Conservation (phyloP, 1,139 yeast genomes). For the Meyerozyma elateridarum region DNA sequence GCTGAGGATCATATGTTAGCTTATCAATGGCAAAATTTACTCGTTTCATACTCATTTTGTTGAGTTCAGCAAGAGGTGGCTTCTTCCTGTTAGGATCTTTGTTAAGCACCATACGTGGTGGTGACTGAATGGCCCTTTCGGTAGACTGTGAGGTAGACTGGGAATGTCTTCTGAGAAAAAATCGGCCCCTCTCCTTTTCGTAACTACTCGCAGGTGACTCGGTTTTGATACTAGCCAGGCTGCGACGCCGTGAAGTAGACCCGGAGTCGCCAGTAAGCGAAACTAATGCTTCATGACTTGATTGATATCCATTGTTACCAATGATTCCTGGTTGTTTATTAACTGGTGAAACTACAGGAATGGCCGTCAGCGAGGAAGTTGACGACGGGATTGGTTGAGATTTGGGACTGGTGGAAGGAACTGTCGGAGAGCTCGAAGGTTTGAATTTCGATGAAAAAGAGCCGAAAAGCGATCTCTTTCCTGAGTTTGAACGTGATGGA, state of each 20-base stretch:
- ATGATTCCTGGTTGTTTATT: too few relatives aligned
- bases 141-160: constrained; percentile 1
- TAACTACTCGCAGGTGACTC: constrained; percentile 3
- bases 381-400: constrained; percentile 1
- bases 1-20: constrained; percentile 80
- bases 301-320: too few relatives aligned
- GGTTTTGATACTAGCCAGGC: neutral
- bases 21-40: constrained; percentile 75
- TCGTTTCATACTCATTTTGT: constrained; percentile 40
- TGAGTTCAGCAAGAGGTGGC: constrained; percentile 36
- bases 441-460: constrained; percentile 55
- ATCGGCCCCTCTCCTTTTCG: constrained; percentile 11
- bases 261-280: constrained; percentile 9
- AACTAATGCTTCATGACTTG: constrained; percentile 18
- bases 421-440: constrained; percentile 13
- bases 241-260: too few relatives aligned
- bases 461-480: constrained; percentile 42
- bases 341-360: constrained; percentile 2
- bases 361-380: neutral
- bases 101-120: constrained; percentile 36
- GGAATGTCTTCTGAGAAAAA: constrained; percentile 6
- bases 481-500: neutral
- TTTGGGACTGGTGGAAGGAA: constrained; percentile 6
- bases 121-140: constrained; percentile 2
- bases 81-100: constrained; percentile 38